Base-by-base conservation (phyloP, 352 stramenopile species). In the Pythium volutum region DNA sequence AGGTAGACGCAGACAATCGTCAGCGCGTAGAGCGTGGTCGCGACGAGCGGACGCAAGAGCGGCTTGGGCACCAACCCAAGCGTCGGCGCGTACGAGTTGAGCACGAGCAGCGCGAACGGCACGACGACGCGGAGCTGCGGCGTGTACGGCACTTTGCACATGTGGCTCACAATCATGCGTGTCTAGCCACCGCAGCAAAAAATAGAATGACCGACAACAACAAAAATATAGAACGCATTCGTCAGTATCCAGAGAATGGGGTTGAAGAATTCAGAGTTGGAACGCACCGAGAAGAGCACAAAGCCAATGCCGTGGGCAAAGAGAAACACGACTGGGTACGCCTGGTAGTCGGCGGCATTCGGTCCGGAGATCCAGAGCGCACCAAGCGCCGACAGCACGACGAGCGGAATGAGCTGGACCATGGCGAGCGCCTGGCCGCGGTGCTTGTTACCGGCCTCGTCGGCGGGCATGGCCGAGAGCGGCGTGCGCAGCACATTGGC, bases 161-260 rank as follows among this genome's bases (percentile, higher is more conserved):
- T 95, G 75, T 95, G 86, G 71, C 82, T 91, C 52, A 88, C 74
- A 66, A 93, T 95, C 86, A 95, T 95, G 65, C 84, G 84, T 29
- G 84, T 93, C 83, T 95, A 31, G 4, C 29, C 18, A 56, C n/a
- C n/a, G n/a, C n/a, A n/a, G n/a, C 20, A 53, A 39, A 55, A 49
- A 42, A 52, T 23, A 39, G 11, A 42, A 51, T 10, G 15, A 34
- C n/a, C n/a, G n/a, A n/a, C 58, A 27, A 54, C 23, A n/a, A 52
- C 26, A 53, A 36, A 14, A 43, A 26, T 8, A 4, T 71, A 72
- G n/a, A n/a, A n/a, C n/a, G n/a, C n/a, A n/a, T n/a, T n/a, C n/a
- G n/a, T n/a, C n/a, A n/a, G n/a, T n/a, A n/a, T n/a, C n/a, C n/a
- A n/a, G n/a, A n/a, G n/a, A n/a, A n/a, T n/a, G n/a, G n/a, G n/a